A percentile compares a stretch with the other conserved stretches of the same genome.
Conservation (phyloP, 371 early-diverging fungal species). For the Syncephalastrum monosporum region DNA sequence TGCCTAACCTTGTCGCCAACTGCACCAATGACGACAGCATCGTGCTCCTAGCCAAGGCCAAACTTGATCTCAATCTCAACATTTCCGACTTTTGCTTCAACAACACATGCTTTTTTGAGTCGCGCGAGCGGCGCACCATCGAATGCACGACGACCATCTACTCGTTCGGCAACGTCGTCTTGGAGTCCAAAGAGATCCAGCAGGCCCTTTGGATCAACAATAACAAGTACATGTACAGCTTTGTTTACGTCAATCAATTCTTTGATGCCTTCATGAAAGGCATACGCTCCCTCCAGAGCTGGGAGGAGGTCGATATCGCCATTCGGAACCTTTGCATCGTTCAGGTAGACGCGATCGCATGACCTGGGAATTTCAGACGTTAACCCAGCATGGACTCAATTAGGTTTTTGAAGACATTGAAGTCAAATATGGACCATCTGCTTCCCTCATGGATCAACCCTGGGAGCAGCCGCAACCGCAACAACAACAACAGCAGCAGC, state of each 20-base stretch:
- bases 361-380: neutral
- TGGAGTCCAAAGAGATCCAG: conserved; percentile 59
- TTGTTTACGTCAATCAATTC: conserved; percentile 65
- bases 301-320: conserved; percentile 56
- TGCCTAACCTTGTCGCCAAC: conserved; percentile 19
- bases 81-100: conserved; percentile 43
- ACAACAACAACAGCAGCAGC: conserved; percentile 1
- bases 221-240: conserved; percentile 47
- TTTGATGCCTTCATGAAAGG: conserved; percentile 57
- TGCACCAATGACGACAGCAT: conserved; percentile 6
- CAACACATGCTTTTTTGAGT: conserved; percentile 54
- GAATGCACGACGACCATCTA: conserved; percentile 65
- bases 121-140: conserved; percentile 46
- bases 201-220: conserved; percentile 46
- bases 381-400: neutral
- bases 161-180: conserved; percentile 61
- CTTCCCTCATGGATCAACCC: conserved; percentile 14
- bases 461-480: conserved; percentile 8
- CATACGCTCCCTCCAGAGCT: conserved; percentile 42
- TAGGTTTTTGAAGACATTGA: conserved; percentile 57
- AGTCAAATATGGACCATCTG: conserved; percentile 19
- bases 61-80: conserved; percentile 44
- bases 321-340: conserved; percentile 53
- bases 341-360: conserved; percentile 29
- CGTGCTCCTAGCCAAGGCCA: conserved; percentile 30